Conservation (phyloP, 2,329 filamentous ascomycete genomes). For the Cordyceps javanica region DNA sequence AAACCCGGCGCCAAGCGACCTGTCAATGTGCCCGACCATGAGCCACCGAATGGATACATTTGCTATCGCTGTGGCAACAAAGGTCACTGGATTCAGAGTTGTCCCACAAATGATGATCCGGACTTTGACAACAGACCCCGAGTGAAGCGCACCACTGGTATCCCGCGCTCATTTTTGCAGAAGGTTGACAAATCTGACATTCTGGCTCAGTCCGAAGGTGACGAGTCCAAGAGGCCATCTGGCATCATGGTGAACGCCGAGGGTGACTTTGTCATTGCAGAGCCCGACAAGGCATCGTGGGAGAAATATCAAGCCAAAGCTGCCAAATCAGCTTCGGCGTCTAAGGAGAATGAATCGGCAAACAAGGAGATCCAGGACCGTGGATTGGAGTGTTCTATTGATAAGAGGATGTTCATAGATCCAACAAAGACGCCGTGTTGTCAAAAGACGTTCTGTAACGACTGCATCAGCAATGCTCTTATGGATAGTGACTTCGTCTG, state of each 20-base stretch:
- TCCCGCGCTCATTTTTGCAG: slow-evolving; percentile 90
- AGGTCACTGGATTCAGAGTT: slow-evolving; percentile 98
- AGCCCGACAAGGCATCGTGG: slow-evolving; percentile 94
- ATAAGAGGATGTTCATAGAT: slow-evolving; percentile 97
- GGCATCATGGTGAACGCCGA: slow-evolving; percentile 97
- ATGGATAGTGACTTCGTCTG: slow-evolving; percentile 98
- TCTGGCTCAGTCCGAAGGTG: slow-evolving; percentile 64
- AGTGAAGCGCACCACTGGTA: slow-evolving; percentile 94
- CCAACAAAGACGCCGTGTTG: slow-evolving; percentile 99
- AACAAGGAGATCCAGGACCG: slow-evolving; percentile 83
- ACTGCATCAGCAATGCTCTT: slow-evolving; percentile 98
- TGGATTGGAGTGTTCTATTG: slow-evolving; percentile 88
- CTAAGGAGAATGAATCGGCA: slow-evolving; percentile 69
- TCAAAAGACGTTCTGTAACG: slow-evolving; percentile 96
- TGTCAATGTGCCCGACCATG: slow-evolving; percentile 79
- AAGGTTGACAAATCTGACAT: slow-evolving; percentile 87
- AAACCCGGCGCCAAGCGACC: slow-evolving; percentile 59
- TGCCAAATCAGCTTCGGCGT: slow-evolving; percentile 75
- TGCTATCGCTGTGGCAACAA: slow-evolving; percentile 96
- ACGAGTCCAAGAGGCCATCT: slow-evolving; percentile 78
- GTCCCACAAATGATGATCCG: slow-evolving; percentile 96
- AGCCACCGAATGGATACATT: slow-evolving; percentile 87
- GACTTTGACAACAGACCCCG: slow-evolving; percentile 90
- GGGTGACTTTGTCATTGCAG: slow-evolving; percentile 93
- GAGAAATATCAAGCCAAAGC: slow-evolving; percentile 89